Conservation (phyloP, 345 rosid genomes). For the Carallia pectinifolia region DNA sequence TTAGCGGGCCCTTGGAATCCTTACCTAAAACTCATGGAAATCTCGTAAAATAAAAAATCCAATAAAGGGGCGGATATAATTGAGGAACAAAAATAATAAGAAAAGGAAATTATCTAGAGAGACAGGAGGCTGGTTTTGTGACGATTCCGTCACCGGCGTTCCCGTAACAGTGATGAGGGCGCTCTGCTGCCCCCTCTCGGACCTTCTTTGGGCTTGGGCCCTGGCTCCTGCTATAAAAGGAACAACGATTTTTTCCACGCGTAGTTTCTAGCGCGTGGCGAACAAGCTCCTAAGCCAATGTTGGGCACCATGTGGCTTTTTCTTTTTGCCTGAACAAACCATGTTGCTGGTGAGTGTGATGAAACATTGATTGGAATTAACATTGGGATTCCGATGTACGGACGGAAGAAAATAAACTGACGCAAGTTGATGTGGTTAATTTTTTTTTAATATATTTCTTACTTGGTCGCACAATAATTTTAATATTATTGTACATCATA, state of each 20-base stretch:
- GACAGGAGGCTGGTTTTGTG: neutral
- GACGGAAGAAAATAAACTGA: too few relatives aligned
- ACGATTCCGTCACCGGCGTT: conserved; percentile 36
- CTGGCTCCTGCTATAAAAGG: neutral
- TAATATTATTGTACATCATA: too few relatives aligned
- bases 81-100: conserved; percentile 15
- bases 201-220: neutral
- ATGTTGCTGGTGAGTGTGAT: too few relatives aligned
- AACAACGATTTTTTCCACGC: conserved; percentile 24
- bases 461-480: too few relatives aligned
- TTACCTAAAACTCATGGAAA: conserved; percentile 34
- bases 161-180: conserved; percentile 32
- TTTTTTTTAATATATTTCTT: too few relatives aligned
- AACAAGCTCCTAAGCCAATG: neutral
- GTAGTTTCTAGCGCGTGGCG: conserved; percentile 17
- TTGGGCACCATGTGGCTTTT: neutral
- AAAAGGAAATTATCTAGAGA: conserved; percentile 5
- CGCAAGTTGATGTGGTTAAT: too few relatives aligned
- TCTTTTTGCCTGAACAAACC: too few relatives aligned
- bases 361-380: too few relatives aligned
- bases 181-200: conserved; percentile 2
- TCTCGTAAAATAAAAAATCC: conserved; percentile 10
- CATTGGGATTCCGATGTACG: too few relatives aligned
- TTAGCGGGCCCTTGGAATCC: conserved; percentile 21
- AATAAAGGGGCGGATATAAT: conserved; percentile 10